Evolutionary conservation across 169 alveolate species (phyloP), one percentile per base, ranked within the genome.

Genomic region (Besnoitia besnoiti): DNA sequence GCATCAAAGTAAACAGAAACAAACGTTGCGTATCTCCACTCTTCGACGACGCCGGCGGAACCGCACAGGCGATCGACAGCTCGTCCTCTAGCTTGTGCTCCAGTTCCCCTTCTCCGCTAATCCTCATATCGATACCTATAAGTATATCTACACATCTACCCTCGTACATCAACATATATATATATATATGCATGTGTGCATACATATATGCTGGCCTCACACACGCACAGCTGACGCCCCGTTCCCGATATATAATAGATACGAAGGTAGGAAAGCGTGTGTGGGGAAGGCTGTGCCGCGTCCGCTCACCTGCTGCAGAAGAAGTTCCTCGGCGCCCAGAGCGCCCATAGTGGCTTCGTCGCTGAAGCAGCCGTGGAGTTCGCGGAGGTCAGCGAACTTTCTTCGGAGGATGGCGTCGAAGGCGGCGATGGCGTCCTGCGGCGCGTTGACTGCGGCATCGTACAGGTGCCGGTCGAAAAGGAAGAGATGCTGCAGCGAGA

Each of bases 361-460:
- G 61, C 10, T 77, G 87, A 40, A 77, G 87, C 87, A 77, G 10
- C 87, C 87, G 55, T 77, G 55, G 59, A 21, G 77, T 46, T 89
- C 93, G 4, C 89, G 46, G 44, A 89, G 80, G 40, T 89, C 89
- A 0, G 89, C 88, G 16, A 49, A 89, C 55, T 89, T 89, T 27
- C 61, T 76, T n/a, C 93, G 49, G 37, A 89, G 35, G 33, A 89
- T 47, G 14, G 93, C 93, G 37, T 89, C 93, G 51, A 89, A 89
- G n/a, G 93, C 93, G 7, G 93, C 93, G 37, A 84, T 89, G 35
- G 93, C 93, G 80, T 89, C 93, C 39, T 89, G 93, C 40, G 93
- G 93, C 35, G 93, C 85, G 39, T 75, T 89, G 24, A 77, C 87
- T 2, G 87, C 59, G 47, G 75, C 92, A 73, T 39, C 62, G 87